Evolutionary conservation across 495 filamentous ascomycete species (phyloP), one percentile per base, ranked within the genome.

Genomic region (Talaromyces stipitatus): DNA sequence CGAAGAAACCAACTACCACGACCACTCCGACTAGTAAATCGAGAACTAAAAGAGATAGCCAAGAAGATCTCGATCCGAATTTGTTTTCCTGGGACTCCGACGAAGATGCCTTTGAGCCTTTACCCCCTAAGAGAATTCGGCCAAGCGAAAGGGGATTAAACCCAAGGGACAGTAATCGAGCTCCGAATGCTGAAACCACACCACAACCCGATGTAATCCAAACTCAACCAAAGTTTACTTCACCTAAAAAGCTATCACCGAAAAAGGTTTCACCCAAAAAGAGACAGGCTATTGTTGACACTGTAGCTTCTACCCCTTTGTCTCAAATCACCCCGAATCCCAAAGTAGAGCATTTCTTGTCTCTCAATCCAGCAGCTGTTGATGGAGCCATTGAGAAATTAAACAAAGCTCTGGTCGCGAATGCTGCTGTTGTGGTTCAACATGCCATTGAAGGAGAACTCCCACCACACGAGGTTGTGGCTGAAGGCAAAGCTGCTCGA

Each of bases 381-480:
- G 61, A 65, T 2, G 46, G 55, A 18, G 51, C 60, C 18, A 64
- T 72, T 24, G 28, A 59, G 14, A 55, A 61, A 18, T 53, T 73
- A 14, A 65, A 66, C 46, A 43, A 63, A 16, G 71, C 63, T 1
- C 55, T 71, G 10, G 62, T 66, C 50, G 69, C 62, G 26, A 76
- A 78, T 41, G 67, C 75, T 0, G 67, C 69, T 38, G 59, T 72
- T 48, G 67, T 75, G 10, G 75, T 73, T 46, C 58, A 74, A 48
- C 63, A 69, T 46, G 69, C 67, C 30, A 74, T 78, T 71, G 66
- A 67, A 56, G 72, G 73, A n/a, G 30, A 58, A 20, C 64, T 64
- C 58, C 62, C 62, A 12, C 66, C 69, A 2, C 69, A 67, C 3
- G 69, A 72, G 36, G 41, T 78, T 30, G 62, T 75, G n/a, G 57